Evolutionary conservation across 495 filamentous ascomycete species (phyloP).

Genomic region (Astrothelium subdiscretum): DNA sequence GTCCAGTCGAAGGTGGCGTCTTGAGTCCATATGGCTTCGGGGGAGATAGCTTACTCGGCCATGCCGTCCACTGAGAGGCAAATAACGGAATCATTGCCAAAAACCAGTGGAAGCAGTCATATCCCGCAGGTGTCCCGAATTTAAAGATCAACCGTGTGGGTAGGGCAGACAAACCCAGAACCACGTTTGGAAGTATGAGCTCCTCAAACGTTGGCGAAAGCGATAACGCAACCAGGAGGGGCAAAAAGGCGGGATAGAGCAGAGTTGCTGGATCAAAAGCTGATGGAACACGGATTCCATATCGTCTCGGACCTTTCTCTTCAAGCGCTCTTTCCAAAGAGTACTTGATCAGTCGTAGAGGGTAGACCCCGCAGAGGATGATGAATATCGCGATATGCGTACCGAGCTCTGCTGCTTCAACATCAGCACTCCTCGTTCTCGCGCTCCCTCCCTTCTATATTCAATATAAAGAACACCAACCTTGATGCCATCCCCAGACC

Average conservation of each 20-base stretch:
- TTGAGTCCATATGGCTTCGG: constrained; percentile 20
- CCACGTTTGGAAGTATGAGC: constrained; percentile 62
- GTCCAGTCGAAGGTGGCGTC: constrained; percentile 14
- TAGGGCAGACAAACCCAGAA: constrained; percentile 67
- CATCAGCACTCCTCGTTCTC: constrained; percentile 23
- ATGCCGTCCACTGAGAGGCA: constrained; percentile 33
- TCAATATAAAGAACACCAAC: constrained; percentile 29
- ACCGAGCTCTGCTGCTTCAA: constrained; percentile 38
- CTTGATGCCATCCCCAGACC: constrained; percentile 20
- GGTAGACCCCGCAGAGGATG: constrained; percentile 33
- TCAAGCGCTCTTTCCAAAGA: not conserved
- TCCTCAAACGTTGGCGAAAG: constrained; percentile 46
- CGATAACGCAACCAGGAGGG: constrained; percentile 66
- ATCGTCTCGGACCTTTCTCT: not conserved
- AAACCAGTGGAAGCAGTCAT: constrained; percentile 60
- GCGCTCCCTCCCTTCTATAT: not conserved
- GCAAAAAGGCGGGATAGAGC: constrained; percentile 70
- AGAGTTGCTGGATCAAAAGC: constrained; percentile 85
- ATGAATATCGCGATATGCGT: constrained; percentile 32
- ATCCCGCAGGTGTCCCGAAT: constrained; percentile 33
- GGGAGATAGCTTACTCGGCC: constrained; percentile 17
- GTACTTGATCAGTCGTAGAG: constrained; percentile 25
- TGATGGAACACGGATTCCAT: constrained; percentile 45
- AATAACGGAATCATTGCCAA: constrained; percentile 53
- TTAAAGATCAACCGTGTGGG: constrained; percentile 62